These are phyloP conservation scores for Fusarium multiceps DNA, from an alignment of 2,329 filamentous ascomycete species.

Conservation along the genomic window DNA sequence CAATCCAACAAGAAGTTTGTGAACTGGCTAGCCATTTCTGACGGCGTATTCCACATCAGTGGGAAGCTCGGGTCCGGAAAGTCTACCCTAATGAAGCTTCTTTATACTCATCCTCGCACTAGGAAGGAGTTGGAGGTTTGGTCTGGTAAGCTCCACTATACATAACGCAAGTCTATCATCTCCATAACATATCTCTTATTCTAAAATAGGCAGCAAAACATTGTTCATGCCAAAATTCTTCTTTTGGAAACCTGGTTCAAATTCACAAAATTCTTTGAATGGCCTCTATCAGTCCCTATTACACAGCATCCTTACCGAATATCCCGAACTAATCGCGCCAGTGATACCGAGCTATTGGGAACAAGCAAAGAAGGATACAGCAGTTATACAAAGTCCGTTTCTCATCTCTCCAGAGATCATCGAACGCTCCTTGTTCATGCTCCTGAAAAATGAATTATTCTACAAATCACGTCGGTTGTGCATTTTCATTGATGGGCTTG, in stretches of 20 bases:
- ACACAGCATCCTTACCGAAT: accelerated
- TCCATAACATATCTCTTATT: background rate
- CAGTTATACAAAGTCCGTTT: accelerated
- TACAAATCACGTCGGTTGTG: background rate
- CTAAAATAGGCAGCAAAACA: accelerated
- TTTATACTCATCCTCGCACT: background rate
- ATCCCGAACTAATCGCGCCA: background rate
- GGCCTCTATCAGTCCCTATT: accelerated
- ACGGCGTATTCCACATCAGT: background rate
- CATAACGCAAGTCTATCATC: accelerated
- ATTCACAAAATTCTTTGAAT: background rate
- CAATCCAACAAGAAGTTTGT: background rate
- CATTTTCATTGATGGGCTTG: background rate
- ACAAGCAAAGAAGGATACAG: accelerated
- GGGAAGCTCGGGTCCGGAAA: background rate
- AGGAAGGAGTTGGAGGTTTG: background rate
- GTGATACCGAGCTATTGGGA: accelerated
- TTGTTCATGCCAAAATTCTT: background rate
- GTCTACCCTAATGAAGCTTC: background rate
- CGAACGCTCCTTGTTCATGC: accelerated
- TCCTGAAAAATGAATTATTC: accelerated
- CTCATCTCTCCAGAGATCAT: accelerated
- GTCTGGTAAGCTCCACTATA: background rate
- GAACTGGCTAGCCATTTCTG: background rate
- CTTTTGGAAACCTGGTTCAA: background rate